Evolutionary conservation across 2,329 filamentous ascomycete species (phyloP).

Genomic region (Xylaria polymorpha): DNA sequence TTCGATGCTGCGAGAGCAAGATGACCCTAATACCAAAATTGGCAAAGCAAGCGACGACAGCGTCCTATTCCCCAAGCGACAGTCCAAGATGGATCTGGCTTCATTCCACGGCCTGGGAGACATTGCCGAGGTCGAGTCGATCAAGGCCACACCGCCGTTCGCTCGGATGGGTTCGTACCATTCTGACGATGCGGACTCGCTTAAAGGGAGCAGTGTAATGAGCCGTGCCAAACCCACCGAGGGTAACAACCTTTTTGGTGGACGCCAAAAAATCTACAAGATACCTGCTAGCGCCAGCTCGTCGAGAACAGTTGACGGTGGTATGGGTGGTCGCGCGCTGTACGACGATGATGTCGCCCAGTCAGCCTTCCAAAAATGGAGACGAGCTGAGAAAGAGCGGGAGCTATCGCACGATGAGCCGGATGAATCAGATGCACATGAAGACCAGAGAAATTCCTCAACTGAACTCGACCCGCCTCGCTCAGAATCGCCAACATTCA

Average conservation of each 20-base stretch:
- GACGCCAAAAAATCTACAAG: slow-evolving; percentile 94
- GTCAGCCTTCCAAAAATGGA: slow-evolving; percentile 85
- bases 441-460: slow-evolving; percentile 50
- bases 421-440: slow-evolving; percentile 52
- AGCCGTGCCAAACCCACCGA: slow-evolving; percentile 82
- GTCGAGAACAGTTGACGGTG: slow-evolving; percentile 58
- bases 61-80: slow-evolving; percentile 83
- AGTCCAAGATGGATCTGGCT: slow-evolving; percentile 82
- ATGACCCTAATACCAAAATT: slow-evolving; percentile 87
- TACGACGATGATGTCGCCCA: slow-evolving; percentile 89
- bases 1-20: slow-evolving; percentile 95
- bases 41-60: slow-evolving; percentile 97
- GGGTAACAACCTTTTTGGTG: slow-evolving; percentile 93
- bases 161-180: slow-evolving; percentile 73
- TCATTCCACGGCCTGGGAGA: slow-evolving; percentile 72
- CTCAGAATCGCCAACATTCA: slow-evolving; percentile 67
- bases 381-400: slow-evolving; percentile 68
- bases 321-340: slow-evolving; percentile 73
- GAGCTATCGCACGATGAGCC: slow-evolving; percentile 56
- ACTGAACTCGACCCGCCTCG: slow-evolving; percentile 51
- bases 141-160: slow-evolving; percentile 69
- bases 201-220: slow-evolving; percentile 78
- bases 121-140: slow-evolving; percentile 90
- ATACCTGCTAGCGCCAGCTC: slow-evolving; percentile 67
- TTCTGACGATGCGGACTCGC: slow-evolving; percentile 74